Conservation (phyloP, 2,329 filamentous ascomycete species). For the Trichoderma gracile region DNA sequence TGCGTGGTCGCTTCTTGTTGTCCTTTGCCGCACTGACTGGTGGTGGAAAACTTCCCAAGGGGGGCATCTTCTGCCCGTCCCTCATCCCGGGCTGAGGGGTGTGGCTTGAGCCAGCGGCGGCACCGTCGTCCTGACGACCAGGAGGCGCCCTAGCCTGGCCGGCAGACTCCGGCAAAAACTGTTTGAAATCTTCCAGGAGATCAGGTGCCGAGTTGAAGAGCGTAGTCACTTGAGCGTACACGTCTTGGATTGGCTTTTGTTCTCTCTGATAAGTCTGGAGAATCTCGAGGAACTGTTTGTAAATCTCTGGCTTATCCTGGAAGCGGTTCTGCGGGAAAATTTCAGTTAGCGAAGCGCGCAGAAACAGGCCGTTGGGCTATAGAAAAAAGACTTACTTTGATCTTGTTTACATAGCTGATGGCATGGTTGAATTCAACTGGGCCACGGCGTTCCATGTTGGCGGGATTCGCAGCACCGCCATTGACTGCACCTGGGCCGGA, state of each 20-base stretch:
- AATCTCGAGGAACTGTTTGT: constrained; percentile 98
- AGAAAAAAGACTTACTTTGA: constrained; percentile 77
- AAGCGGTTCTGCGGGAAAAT: constrained; percentile 75
- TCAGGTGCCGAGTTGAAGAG: constrained; percentile 93
- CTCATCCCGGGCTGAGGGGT: constrained; percentile 57
- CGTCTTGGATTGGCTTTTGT: constrained; percentile 97
- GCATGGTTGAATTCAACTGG: constrained; percentile 99
- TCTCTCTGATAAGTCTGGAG: constrained; percentile 97
- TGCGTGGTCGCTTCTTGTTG: constrained; percentile 79
- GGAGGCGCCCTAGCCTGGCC: constrained; percentile 54
- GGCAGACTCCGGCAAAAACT: constrained; percentile 89
- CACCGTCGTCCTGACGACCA: constrained; percentile 58
- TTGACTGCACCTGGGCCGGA: constrained; percentile 61
- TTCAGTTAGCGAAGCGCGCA: constrained; percentile 26
- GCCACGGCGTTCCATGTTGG: constrained; percentile 77
- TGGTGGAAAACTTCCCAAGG: constrained; percentile 91
- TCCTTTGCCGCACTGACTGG: constrained; percentile 80
- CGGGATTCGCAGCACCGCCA: constrained; percentile 59
- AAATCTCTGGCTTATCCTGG: constrained; percentile 93
- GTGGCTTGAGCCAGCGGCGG: constrained; percentile 48
- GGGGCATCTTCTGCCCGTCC: constrained; percentile 79
- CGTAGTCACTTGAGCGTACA: constrained; percentile 94
- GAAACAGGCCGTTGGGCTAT: background rate
- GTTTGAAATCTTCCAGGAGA: constrained; percentile 96
- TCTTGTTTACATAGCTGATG: constrained; percentile 99